Base-by-base conservation (phyloP, 306 rosid genomes). In the Gillenia trifoliata region DNA sequence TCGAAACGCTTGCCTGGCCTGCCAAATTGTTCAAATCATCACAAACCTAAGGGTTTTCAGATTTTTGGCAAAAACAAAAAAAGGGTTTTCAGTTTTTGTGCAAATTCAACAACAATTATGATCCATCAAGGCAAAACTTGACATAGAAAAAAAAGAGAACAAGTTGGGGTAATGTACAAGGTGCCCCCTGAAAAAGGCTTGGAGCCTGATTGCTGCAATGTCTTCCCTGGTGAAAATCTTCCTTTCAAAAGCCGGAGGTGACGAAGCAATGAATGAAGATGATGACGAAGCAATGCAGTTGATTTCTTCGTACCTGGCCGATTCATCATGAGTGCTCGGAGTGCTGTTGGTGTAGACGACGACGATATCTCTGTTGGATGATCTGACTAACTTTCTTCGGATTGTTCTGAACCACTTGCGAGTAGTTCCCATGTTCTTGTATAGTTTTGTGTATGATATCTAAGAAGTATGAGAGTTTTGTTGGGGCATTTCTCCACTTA, bases 141-240 rank as follows among this genome's bases (percentile, higher is more conserved):
- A 8, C 41, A 28, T 10, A 5, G 28, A 15, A 60, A 72, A 26
- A 29, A 2, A 1, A 10, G 8, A 0, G 20, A 16, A 47, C 52
- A 47, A 0, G 43, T 64, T 71, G 57, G 71, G 57, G 79, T 38
- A 38, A 52, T 76, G 49, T 90, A 91, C 98, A 61, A 94, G 98
- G 81, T 94, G 97, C 55, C 89, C 90, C 85, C 97, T 82, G 87
- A 91, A 91, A 71, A 52, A 72, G 40, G 98, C 87, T 81, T 94
- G 98, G 79, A 94, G 90, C 76, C 78, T 94, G 64, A 73, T 85
- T 72, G 93, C 93, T 0, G 92, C 94, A 29, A 65, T 26, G 26
- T 88, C 88, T 75, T 91, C 85, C 31, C 36, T 16, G 54, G 80
- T 71, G 49, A 66, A 12, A 26, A 49, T 50, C 59, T 2, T 60